phyloP scores from a whole-genome alignment of 78 protist species.

The Polysphondylium violaceum region DNA sequence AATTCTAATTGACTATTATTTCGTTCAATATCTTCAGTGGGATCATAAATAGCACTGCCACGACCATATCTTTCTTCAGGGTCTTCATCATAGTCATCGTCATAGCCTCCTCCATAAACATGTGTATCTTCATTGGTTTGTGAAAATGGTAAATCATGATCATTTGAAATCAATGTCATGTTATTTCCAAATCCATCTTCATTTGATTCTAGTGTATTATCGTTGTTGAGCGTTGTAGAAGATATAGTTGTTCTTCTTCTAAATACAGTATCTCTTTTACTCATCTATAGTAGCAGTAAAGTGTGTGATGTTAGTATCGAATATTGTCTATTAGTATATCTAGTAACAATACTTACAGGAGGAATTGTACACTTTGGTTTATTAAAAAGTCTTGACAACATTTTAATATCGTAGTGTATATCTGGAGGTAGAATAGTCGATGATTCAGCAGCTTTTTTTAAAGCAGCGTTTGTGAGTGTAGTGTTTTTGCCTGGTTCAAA shows the following conservation, averaged over 20 bases:
- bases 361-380: slow-evolving; percentile 81
- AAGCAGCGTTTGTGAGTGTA: slow-evolving; percentile 27
- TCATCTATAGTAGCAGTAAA: slow-evolving; percentile 9
- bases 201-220: neutral
- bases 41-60: neutral
- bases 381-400: slow-evolving; percentile 72
- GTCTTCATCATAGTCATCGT: slow-evolving; percentile 4
- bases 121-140: slow-evolving; percentile 11
- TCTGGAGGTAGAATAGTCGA: slow-evolving; percentile 84
- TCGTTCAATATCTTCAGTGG: slow-evolving; percentile 5
- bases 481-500: slow-evolving; percentile 70
- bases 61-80: neutral
- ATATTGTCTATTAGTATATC: neutral
- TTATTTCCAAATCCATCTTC: slow-evolving; percentile 1
- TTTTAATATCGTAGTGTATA: slow-evolving; percentile 46
- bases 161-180: neutral
- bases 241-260: neutral
- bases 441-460: slow-evolving; percentile 31
- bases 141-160: slow-evolving; percentile 39
- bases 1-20: neutral
- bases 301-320: neutral
- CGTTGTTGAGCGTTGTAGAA: neutral
- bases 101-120: neutral
- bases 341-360: slow-evolving; percentile 24
- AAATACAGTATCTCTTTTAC: slow-evolving; percentile 49